Percentiles rank a stretch among this genome's conserved stretches.
These are phyloP conservation scores for Xerocomus brunneocitrinus DNA, from an alignment of 768 basidiomycete genomes.

Conservation along the genomic window DNA sequence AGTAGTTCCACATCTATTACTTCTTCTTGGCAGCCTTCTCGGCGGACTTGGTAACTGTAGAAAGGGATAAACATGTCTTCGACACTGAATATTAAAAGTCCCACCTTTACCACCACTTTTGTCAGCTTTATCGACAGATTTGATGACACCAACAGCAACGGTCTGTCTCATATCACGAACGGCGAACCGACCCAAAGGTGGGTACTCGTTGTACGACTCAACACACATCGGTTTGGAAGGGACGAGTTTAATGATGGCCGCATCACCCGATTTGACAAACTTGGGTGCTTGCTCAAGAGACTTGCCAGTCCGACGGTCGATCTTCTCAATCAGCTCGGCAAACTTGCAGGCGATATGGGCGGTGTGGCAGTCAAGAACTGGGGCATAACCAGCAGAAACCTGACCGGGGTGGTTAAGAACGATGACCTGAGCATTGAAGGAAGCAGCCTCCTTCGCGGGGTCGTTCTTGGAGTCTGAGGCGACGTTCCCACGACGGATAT, in stretches of 20 bases:
- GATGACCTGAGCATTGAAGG: slow-evolving; percentile 99
- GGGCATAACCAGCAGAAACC: slow-evolving; percentile 98
- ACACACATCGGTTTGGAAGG: slow-evolving; percentile 96
- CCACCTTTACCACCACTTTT: slow-evolving; percentile 82
- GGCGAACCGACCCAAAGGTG: slow-evolving; percentile 98
- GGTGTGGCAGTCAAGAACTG: slow-evolving; percentile 99
- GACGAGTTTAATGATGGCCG: slow-evolving; percentile 96
- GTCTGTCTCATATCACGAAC: slow-evolving; percentile 99
- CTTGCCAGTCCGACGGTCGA: slow-evolving; percentile 98
- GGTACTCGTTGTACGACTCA: slow-evolving; percentile 94
- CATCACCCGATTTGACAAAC: slow-evolving; percentile 99
- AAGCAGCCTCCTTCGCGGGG: slow-evolving; percentile 98
- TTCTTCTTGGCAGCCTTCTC: slow-evolving; percentile 97
- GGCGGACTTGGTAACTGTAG: slow-evolving; percentile 84
- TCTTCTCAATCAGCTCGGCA: slow-evolving; percentile 97
- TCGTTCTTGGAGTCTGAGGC: slow-evolving; percentile 99
- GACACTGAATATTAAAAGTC: slow-evolving; percentile 15
- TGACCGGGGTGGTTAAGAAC: slow-evolving; percentile 99
- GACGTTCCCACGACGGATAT: slow-evolving; percentile 99
- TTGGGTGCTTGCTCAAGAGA: slow-evolving; percentile 84
- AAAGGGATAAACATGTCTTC: slow-evolving; percentile 10
- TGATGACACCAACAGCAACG: slow-evolving; percentile 98
- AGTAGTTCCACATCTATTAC: slow-evolving; percentile 73
- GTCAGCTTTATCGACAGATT: slow-evolving; percentile 93
- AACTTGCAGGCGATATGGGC: slow-evolving; percentile 99